Evolutionary conservation across 805 yeast species (phyloP).

Genomic region (Starmerella powellii): DNA sequence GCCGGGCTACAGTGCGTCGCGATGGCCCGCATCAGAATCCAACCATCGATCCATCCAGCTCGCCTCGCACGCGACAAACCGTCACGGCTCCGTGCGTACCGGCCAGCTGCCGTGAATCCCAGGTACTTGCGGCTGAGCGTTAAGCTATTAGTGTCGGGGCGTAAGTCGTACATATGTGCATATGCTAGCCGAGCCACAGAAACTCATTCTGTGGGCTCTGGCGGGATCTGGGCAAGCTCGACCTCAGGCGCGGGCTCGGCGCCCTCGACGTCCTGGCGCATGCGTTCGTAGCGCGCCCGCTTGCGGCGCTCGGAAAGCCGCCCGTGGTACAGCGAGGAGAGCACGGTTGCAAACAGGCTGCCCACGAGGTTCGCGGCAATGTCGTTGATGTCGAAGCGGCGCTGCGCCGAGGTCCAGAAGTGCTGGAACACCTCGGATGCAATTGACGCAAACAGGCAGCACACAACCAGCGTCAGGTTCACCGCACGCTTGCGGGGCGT

Average conservation of each 20-base stretch:
- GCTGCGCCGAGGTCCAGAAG: slow-evolving; percentile 24
- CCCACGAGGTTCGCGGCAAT: slow-evolving; percentile 32
- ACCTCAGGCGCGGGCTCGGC: slow-evolving; percentile 15
- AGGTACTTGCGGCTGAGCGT: no score
- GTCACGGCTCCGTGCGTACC: no score
- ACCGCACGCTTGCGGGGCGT: slow-evolving; percentile 30
- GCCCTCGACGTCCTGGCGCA: slow-evolving; percentile 21
- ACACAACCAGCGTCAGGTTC: slow-evolving; percentile 28
- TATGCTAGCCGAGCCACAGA: no score
- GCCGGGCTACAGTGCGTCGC: no score
- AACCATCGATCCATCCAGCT: no score
- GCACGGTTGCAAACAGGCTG: slow-evolving; percentile 25
- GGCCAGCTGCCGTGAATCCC: no score
- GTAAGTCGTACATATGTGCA: no score
- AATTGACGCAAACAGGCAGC: slow-evolving; percentile 30
- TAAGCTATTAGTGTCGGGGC: no score
- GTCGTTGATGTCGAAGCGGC: slow-evolving; percentile 31
- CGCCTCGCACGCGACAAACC: no score
- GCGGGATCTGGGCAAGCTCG: slow-evolving; percentile 21
- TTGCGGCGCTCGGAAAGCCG: slow-evolving; percentile 27
- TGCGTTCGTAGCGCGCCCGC: slow-evolving; percentile 25
- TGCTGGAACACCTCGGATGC: slow-evolving; percentile 33
- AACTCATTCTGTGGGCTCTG: slow-evolving; percentile 19
- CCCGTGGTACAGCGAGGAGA: slow-evolving; percentile 30
- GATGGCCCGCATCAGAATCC: no score